Evolutionary conservation across 2,329 filamentous ascomycete genomes (phyloP), one percentile per base, ranked within the genome.

Genomic region (Diaporthe sp.): DNA sequence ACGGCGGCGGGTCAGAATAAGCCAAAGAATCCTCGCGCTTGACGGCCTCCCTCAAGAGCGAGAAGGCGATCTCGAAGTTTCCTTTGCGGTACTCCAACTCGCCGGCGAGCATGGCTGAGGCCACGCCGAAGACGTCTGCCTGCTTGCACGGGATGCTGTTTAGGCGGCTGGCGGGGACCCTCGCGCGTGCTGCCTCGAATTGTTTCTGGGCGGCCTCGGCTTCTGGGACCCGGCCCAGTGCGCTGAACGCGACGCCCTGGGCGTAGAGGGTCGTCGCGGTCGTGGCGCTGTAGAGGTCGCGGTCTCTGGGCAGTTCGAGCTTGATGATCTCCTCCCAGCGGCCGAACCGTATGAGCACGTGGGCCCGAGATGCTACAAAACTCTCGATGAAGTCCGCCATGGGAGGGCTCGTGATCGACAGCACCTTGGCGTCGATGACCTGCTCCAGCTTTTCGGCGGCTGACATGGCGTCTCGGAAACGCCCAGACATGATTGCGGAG

Each of bases 71-170:
- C 5, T 44, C 60, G 2, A 62, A 44, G 15, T 42, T 44, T 3
- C 60, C 60, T n/a, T 44, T 44, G 37, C n/a, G 60, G 13, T 62
- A 62, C n/a, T 42, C 37, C 37, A 62, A 15, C 60, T 62, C 60
- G 37, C 60, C 60, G 13, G n/a, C 60, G 8, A 62, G 37, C 60
- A 62, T 62, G 37, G 39, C 39, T 3, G 60, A 62, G n/a, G 60
- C 60, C 0, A 62, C 39, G 15, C n/a, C 60, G 15, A 62, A 31
- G n/a, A 44, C 37, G 4, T 62, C 39, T 7, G 4, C 15, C 37
- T 42, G 37, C 25, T 62, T 62, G 15, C 37, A 44, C 4, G 37
- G n/a, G n/a, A 62, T 28, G 39, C 60, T 44, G 8, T 62, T 42
- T 13, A 44, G n/a, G 4, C 60, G 37, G 15, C 39, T 44, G 25